A percentile compares a stretch with the other conserved stretches of the same genome.
phyloP scores from a whole-genome alignment of 768 basidiomycete species.

The Tylopilus balloui region DNA sequence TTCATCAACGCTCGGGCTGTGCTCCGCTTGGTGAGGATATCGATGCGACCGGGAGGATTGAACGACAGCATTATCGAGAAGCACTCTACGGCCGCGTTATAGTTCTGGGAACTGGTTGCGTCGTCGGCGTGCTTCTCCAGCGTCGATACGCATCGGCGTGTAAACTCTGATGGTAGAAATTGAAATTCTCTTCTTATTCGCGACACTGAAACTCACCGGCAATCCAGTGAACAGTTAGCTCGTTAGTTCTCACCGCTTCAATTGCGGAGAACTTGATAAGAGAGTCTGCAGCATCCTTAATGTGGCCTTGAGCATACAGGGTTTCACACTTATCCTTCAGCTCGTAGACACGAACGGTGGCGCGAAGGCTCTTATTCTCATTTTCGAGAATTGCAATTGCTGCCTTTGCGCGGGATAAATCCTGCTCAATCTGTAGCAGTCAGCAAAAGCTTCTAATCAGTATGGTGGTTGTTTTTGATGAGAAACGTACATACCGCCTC shows the following conservation, averaged over 20 bases:
- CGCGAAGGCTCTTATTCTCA: neutral
- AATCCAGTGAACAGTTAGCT: neutral
- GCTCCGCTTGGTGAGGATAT: neutral
- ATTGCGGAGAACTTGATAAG: neutral
- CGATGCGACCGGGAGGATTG: neutral
- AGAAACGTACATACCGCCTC: neutral
- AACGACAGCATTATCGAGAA: neutral
- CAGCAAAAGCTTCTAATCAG: neutral
- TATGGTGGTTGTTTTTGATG: too few relatives aligned
- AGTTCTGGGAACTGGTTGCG: neutral
- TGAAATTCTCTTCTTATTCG: neutral
- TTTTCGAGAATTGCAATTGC: neutral
- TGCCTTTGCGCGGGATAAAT: neutral
- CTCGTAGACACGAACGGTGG: neutral
- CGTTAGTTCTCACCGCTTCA: neutral
- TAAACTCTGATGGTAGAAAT: slow-evolving; percentile 1
- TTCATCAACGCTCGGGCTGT: neutral
- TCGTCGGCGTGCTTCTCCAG: neutral
- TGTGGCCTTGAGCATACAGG: neutral
- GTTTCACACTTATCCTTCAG: neutral
- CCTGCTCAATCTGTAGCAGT: neutral
- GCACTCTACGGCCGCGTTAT: neutral
- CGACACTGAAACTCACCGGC: neutral
- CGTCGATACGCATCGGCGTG: neutral
- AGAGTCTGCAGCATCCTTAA: neutral